These are phyloP conservation scores for Macrolepiota albuminosa DNA, from an alignment of 768 basidiomycete genomes.

Conservation along the genomic window DNA sequence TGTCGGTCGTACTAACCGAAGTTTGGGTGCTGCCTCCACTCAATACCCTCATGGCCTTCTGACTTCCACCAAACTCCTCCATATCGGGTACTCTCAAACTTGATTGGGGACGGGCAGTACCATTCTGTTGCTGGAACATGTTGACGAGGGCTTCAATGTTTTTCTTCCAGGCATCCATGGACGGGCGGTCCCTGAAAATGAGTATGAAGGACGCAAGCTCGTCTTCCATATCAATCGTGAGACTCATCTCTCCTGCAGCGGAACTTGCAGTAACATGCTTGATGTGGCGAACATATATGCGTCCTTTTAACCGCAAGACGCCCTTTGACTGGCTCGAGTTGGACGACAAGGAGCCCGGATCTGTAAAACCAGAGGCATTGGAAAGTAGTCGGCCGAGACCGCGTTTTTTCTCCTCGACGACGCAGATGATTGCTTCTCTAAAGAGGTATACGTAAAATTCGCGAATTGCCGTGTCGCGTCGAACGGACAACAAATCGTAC, in stretches of 20 bases:
- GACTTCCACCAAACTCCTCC: constrained; percentile 76
- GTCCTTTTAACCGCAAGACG: constrained; percentile 86
- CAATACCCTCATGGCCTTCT: constrained; percentile 74
- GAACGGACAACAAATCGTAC: constrained; percentile 87
- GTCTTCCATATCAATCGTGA: constrained; percentile 98
- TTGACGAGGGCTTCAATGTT: constrained; percentile 78
- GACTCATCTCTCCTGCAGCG: constrained; percentile 76
- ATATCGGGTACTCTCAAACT: constrained; percentile 44
- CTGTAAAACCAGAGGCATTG: constrained; percentile 52
- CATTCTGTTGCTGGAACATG: constrained; percentile 57
- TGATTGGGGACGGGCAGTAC: constrained; percentile 28
- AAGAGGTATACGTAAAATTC: constrained; percentile 98
- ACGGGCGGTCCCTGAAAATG: constrained; percentile 87
- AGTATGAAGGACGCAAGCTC: constrained; percentile 95
- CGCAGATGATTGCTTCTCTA: constrained; percentile 96
- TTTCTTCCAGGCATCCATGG: constrained; percentile 83
- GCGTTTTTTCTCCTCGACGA: constrained; percentile 93
- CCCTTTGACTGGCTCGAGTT: constrained; percentile 44
- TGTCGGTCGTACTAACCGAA: constrained; percentile 61
- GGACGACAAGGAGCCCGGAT: constrained; percentile 40
- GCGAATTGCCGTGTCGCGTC: constrained; percentile 83
- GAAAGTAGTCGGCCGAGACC: constrained; percentile 72
- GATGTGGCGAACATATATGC: constrained; percentile 95
- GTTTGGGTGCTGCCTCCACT: constrained; percentile 65
- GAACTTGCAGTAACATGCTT: constrained; percentile 81